Base-by-base conservation (phyloP, 164 flowering plant species). In the Magnolia changhungtana region DNA sequence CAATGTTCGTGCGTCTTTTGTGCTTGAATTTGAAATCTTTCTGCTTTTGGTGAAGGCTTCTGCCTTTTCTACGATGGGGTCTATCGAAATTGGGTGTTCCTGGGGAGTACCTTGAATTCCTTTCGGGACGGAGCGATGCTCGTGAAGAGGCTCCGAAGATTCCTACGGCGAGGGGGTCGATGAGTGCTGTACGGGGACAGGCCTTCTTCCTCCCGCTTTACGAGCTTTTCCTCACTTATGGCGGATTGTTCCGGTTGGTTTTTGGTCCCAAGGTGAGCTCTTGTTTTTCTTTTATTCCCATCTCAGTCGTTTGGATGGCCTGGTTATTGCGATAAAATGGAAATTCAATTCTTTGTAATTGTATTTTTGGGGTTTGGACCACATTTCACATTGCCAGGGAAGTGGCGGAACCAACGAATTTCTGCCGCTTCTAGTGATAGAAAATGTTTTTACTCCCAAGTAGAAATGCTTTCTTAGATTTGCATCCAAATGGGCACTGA, bases 131-230 rank as follows among this genome's bases (percentile, higher is more conserved):
- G 85, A 49, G 66, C 19, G 87, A 78, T 67, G 75, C 64, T 2
- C 19, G 64, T 21, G 85, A 77, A 50, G 87, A 70, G 19, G 78
- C 76, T 66, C 89, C 84, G 14, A 83, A 77, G 80, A 87, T 96
- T 77, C 99, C 99, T 4, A 88, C 85, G 80, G 97, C 97, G 55
- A 90, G 88, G 87, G 99, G 99, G 49, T n/a, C 90, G 3, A 73
- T 91, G 14, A 78, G 81, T 5, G 89, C 94, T 58, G 76, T 94
- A 37, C 80, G 89, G 13, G 88, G 82, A 24, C 91, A 92, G 82
- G 88, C 99, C 8, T 96, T 96, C 75, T 96, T 94, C 82, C 78
- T 94, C 13, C 98, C 99, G 20, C 76, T 96, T 69, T 96, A 90
- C 82, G 92, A 90, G 82, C 94, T 94, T 73, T 96, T 81, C 78